These are phyloP conservation scores for Fusarium subglutinans DNA, from an alignment of 2,329 filamentous ascomycete genomes.

Conservation along the genomic window DNA sequence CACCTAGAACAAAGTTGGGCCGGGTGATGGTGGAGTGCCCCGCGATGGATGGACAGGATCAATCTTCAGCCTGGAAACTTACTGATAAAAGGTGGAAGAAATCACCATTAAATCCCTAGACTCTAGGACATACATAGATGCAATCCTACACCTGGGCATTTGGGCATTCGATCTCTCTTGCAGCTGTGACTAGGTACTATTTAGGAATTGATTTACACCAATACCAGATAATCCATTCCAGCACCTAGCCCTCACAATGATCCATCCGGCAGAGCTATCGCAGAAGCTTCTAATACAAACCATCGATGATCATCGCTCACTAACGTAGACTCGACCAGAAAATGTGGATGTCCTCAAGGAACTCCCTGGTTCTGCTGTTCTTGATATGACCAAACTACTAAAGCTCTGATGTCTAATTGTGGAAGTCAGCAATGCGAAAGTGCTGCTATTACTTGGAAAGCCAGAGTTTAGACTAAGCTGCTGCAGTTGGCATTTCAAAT, in stretches of 20 bases:
- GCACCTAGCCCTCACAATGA: neutral
- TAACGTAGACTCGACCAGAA: neutral
- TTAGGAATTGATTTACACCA: conserved; percentile 2
- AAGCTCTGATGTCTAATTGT: neutral
- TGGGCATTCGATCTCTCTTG: neutral
- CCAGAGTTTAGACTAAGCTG: neutral
- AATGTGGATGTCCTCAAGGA: conserved; percentile 12
- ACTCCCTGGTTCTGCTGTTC: neutral
- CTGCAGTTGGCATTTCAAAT: neutral
- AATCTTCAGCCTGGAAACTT: neutral
- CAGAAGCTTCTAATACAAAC: neutral
- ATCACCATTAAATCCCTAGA: neutral
- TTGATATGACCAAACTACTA: neutral
- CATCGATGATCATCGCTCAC: neutral
- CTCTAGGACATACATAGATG: neutral
- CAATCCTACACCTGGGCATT: neutral
- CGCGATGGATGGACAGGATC: conserved; percentile 8
- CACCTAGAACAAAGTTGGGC: neutral
- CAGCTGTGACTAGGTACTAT: neutral
- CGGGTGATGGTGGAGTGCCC: conserved; percentile 29
- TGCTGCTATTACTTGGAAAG: neutral
- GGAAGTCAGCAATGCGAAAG: neutral
- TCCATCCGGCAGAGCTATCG: conserved; percentile 8
- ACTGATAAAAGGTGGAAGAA: neutral
- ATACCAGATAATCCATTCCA: conserved; percentile 9